These are phyloP conservation scores for Rhynchospora pubera DNA, from an alignment of 176 grass and related monocot genomes.

Conservation along the genomic window DNA sequence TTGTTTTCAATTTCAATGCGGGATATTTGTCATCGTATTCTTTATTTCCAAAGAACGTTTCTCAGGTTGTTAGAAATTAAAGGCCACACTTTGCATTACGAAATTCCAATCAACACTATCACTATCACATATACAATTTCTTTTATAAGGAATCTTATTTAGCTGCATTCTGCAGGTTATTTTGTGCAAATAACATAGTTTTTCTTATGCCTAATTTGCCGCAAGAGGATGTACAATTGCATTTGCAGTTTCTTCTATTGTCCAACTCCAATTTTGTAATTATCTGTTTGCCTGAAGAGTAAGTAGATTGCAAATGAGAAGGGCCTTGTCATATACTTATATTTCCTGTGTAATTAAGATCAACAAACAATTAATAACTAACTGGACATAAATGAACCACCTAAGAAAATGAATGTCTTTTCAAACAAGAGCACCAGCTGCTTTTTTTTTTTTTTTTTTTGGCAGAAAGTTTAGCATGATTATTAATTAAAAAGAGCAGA, in stretches of 20 bases:
- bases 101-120: background rate
- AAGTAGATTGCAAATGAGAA: background rate
- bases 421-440: background rate
- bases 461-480: background rate
- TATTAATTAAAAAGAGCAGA: background rate
- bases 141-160: conserved; percentile 3
- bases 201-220: background rate
- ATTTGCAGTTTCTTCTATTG: background rate
- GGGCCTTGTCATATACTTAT: background rate
- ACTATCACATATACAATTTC: background rate
- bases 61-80: background rate
- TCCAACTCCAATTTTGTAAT: background rate
- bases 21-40: no score
- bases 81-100: background rate
- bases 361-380: background rate
- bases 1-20: no score
- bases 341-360: background rate
- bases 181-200: background rate
- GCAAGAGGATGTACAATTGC: background rate
- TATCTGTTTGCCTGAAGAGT: background rate
- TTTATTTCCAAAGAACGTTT: background rate
- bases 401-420: background rate
- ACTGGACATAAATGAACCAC: background rate
- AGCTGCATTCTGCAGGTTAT: background rate
- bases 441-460: background rate